Evolutionary conservation across 805 yeast species (phyloP), one percentile per base, ranked within the genome.

Genomic region (Sungouiella thailandica): DNA sequence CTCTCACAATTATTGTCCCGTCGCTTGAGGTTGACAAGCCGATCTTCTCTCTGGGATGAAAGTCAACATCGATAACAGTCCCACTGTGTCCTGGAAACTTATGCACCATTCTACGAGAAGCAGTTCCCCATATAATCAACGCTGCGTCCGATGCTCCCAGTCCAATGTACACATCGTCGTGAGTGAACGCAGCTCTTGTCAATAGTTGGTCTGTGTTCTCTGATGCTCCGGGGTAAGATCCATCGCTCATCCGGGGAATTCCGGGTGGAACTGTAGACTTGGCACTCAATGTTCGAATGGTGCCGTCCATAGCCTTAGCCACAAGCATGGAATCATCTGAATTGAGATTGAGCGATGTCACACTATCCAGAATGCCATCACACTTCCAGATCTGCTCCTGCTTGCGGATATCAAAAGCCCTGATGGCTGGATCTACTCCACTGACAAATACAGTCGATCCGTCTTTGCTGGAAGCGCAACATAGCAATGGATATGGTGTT

Each of bases 371-470:
- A 74, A 35, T 63, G 23, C 31, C 65, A 45, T 31, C 60, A 55
- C 47, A 73, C 57, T 34, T 56, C 75, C 81, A 79, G 7, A 70
- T 27, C 1, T 73, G 67, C 5, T 45, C 37, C 1, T 58, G 57
- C 3, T 62, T 53, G 34, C 86, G 55, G 6, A 74, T 31, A 47
- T 85, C 94, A 59, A 72, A 80, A 2, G 77, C 80, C 26, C 60
- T 50, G 1, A 85, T 67, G 0, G 65, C 59, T 1, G 86, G 81
- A 42, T 85, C 90, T 3, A 85, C 72, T 0, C 95, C 95, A 0
- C 80, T 62, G 4, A 76, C 65, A 44, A 65, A 84, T 4, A 81
- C 46, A 10, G 60, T 55, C 11, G 58, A 53, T 1, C 73, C 77
- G 26, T 56, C 55, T 3, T 52, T 47, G 40, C 57, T 62, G 11